Conservation (phyloP, 2,329 filamentous ascomycete genomes). For the Arthrobotrys sphaeroides region DNA sequence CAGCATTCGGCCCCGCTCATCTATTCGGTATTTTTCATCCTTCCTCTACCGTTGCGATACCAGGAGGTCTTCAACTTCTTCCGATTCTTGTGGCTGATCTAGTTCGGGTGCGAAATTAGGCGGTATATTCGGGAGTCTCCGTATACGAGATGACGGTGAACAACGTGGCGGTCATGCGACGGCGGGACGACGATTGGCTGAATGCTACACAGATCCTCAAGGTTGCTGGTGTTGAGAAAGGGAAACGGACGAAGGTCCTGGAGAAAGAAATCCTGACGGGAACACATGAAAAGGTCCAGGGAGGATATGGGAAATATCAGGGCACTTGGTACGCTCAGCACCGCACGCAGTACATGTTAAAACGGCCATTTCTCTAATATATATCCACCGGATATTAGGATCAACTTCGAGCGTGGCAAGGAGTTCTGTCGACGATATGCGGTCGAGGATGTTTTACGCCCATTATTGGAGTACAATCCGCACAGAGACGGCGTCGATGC, state of each 20-base stretch:
- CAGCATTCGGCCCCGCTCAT: constrained; percentile 29
- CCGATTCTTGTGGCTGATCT: constrained; percentile 4
- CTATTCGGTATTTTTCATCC: constrained; percentile 46
- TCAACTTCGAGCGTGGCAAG: constrained; percentile 88
- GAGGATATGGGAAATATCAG: constrained; percentile 98
- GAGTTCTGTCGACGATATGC: constrained; percentile 86
- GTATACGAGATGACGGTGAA: constrained; percentile 99
- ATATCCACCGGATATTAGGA: constrained; percentile 61
- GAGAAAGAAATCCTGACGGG: constrained; percentile 97
- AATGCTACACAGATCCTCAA: constrained; percentile 99
- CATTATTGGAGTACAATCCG: constrained; percentile 82
- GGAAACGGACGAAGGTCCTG: constrained; percentile 94
- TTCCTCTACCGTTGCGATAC: not conserved
- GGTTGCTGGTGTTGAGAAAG: constrained; percentile 95
- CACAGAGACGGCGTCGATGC: constrained; percentile 83
- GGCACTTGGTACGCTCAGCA: constrained; percentile 76
- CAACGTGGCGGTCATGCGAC: constrained; percentile 90
- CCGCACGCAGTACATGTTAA: constrained; percentile 14
- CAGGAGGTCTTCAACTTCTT: not conserved
- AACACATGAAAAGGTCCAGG: constrained; percentile 97
- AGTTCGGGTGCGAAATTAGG: constrained; percentile 64
- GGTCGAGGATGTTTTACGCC: constrained; percentile 78
- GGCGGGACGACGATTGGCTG: constrained; percentile 92
- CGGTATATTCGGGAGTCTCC: constrained; percentile 92
- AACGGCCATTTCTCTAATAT: not conserved